Base-by-base conservation (phyloP, 495 filamentous ascomycete species). In the Trichocladium uniseriatum region DNA sequence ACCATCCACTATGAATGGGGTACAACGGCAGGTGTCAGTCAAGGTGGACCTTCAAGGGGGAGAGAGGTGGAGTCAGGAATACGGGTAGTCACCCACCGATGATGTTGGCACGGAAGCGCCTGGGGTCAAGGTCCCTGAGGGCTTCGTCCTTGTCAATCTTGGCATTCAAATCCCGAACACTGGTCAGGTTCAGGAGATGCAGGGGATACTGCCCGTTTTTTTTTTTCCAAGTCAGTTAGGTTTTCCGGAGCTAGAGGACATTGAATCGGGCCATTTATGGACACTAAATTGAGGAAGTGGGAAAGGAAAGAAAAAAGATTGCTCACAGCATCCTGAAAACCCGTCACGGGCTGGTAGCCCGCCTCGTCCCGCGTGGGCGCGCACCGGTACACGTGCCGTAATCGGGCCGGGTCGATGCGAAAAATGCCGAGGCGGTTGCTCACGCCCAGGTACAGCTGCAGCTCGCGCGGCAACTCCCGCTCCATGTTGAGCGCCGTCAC, bases 61-160 rank as follows among this genome's bases (percentile, higher is more conserved):
- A 14, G 6, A 43, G 22, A 5, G 32, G 31, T 2, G 11, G 31
- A 10, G 31, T 3, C 2, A 11, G 7, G 31, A 3, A 32, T 32
- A 2, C 31, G 13, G 11, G 31, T 10, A n/a, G n/a, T n/a, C n/a
- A 51, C 70, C 63, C 58, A 81, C 78, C 63, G 50, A 92, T 81
- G 40, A 97, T 80, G 56, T 95, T 97, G 8, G 90, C 79, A 31
- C 91, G 79, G 66, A 94, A 95, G 5, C 87, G 80, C 2, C 75
- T 58, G 3, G 82, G 77, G 35, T 81, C 82, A 11, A 95, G 71
- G 15, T 62, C 55, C 16, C 60, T 58, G 3, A 70, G 43, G 14
- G 49, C 38, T 19, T 73, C 63, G 38, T 70, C 71, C 36, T 73
- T 72, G 0, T 75, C 77, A 24, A 87, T 77, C 27, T 77, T 71